These are phyloP conservation scores for Populus davidiana DNA, from an alignment of 345 rosid species.

Conservation along the genomic window DNA sequence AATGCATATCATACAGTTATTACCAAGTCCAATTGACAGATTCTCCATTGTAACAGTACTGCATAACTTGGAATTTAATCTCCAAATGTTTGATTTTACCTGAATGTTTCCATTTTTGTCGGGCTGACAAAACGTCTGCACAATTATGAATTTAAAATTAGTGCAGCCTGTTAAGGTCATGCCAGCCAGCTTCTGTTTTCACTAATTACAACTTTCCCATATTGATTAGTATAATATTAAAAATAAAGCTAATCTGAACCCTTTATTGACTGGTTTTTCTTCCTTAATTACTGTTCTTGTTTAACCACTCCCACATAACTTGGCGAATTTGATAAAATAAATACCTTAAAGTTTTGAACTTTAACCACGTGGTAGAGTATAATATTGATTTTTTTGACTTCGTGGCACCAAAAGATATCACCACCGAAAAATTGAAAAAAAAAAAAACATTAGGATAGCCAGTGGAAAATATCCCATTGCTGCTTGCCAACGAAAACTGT, in stretches of 20 bases:
- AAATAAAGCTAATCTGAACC: background rate
- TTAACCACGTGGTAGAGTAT: background rate
- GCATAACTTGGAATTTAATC: too few relatives aligned
- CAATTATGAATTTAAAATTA: background rate
- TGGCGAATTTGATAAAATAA: background rate
- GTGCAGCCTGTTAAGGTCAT: background rate
- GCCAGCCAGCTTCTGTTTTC: slow-evolving; percentile 1
- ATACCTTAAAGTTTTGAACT: background rate
- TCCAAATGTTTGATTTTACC: background rate
- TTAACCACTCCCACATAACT: slow-evolving; percentile 23
- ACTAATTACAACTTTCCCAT: background rate
- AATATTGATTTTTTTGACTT: background rate
- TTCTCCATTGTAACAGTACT: background rate
- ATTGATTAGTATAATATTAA: slow-evolving; percentile 10
- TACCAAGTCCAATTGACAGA: background rate
- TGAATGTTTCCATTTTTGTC: background rate
- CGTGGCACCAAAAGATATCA: background rate
- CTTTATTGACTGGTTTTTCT: background rate
- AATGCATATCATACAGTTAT: too few relatives aligned
- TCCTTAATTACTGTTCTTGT: background rate
- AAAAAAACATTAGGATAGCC: too few relatives aligned
- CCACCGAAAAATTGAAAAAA: too few relatives aligned
- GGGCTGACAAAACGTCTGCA: slow-evolving; percentile 2
- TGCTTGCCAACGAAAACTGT: too few relatives aligned
- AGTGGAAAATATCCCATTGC: too few relatives aligned